These are phyloP conservation scores for Boletus insuetus DNA, from an alignment of 768 basidiomycete genomes.

Conservation along the genomic window DNA sequence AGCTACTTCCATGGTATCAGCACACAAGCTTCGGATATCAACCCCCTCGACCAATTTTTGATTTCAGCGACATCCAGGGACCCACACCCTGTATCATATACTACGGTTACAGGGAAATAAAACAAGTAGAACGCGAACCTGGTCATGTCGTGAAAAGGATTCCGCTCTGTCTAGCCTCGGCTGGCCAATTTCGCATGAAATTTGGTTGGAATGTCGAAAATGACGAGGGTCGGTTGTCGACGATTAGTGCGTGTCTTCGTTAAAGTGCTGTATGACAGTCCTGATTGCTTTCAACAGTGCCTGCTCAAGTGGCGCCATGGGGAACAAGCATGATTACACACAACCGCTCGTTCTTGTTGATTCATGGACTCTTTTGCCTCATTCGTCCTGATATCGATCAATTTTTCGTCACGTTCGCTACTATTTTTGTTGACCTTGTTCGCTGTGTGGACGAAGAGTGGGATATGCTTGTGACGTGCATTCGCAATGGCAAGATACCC, in stretches of 20 bases:
- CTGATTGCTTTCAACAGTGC: slow-evolving; percentile 4
- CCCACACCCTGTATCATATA: neutral
- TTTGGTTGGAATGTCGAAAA: slow-evolving; percentile 6
- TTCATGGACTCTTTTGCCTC: slow-evolving; percentile 19
- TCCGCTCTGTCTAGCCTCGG: slow-evolving; percentile 1
- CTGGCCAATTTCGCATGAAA: slow-evolving; percentile 1
- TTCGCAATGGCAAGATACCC: slow-evolving; percentile 10
- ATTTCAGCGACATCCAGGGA: neutral
- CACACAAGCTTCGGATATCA: neutral
- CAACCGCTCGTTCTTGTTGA: slow-evolving; percentile 12
- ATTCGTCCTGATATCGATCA: slow-evolving; percentile 4
- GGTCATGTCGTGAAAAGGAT: neutral
- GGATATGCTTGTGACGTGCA: slow-evolving; percentile 6
- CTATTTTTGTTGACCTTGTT: slow-evolving; percentile 11
- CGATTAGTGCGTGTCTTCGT: neutral
- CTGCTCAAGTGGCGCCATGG: slow-evolving; percentile 4
- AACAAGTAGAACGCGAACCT: neutral
- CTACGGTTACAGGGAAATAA: neutral
- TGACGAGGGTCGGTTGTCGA: slow-evolving; percentile 10
- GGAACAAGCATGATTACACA: slow-evolving; percentile 8
- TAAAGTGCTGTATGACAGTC: too few species aligned
- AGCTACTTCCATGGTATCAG: slow-evolving; percentile 7
- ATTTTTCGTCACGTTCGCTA: slow-evolving; percentile 1
- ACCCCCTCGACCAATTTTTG: neutral
- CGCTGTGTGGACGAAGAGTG: slow-evolving; percentile 7